Conservation (phyloP, 2,329 filamentous ascomycete genomes). For the Fusarium coffeatum region DNA sequence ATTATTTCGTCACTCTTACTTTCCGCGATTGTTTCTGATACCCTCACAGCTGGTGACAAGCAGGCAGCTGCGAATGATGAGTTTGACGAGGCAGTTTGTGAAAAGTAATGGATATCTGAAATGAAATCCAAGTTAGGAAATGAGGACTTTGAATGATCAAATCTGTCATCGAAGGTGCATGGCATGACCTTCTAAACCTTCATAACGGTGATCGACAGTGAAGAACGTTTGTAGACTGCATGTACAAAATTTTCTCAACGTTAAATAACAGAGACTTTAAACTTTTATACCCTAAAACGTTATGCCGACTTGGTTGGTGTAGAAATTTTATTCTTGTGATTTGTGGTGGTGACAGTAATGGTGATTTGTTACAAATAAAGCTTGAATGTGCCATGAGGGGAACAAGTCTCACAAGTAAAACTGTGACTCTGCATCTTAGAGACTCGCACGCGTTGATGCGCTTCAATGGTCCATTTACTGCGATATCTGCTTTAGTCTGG, state of each 20-base stretch:
- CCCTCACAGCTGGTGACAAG: neutral
- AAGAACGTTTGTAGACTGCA: neutral
- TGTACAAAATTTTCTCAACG: neutral
- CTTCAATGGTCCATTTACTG: neutral
- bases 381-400: neutral
- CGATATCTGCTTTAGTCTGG: fast-evolving
- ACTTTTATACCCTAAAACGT: neutral
- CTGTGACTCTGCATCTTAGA: neutral
- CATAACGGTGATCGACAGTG: neutral
- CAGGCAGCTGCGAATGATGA: neutral
- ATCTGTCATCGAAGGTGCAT: neutral
- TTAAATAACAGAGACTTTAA: neutral
- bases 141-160: neutral
- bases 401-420: fast-evolving
- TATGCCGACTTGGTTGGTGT: neutral
- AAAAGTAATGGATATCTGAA: neutral
- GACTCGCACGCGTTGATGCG: neutral
- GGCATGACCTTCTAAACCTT: neutral
- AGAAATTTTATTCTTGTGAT: neutral
- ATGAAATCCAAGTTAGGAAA: neutral
- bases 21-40: neutral
- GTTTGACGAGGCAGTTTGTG: neutral
- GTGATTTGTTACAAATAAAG: neutral
- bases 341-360: neutral
- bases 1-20: neutral